Percentiles rank a stretch among this genome's conserved stretches.
These are phyloP conservation scores for Russula sp. DNA, from an alignment of 768 basidiomycete species.

Conservation along the genomic window DNA sequence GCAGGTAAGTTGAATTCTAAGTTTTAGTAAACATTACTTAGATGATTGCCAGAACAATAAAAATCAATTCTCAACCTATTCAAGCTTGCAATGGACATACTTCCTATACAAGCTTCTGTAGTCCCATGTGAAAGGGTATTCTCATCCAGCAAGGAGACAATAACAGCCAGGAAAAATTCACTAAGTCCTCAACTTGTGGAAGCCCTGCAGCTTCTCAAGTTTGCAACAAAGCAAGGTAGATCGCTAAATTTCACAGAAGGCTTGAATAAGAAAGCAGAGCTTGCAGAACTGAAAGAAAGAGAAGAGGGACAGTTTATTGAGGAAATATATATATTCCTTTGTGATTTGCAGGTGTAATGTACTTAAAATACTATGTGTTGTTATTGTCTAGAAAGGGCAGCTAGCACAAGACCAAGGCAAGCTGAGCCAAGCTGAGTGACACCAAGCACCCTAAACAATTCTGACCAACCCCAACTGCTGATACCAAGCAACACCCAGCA, in stretches of 20 bases:
- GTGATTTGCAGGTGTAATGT: not conserved
- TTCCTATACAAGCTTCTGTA: not conserved
- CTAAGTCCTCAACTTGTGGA: not conserved
- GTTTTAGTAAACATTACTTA: no score
- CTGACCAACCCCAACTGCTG: no score
- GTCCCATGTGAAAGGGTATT: not conserved
- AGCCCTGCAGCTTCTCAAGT: not conserved
- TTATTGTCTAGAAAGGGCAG: no score
- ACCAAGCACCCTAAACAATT: no score
- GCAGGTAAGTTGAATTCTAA: no score
- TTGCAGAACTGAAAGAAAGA: not conserved
- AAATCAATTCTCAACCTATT: not conserved
- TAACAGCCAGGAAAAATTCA: not conserved
- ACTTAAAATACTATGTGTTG: no score
- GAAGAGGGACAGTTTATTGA: not conserved
- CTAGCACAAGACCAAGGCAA: no score
- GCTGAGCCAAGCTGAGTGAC: no score
- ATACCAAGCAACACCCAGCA: no score
- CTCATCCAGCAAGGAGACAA: not conserved
- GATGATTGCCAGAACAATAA: not conserved
- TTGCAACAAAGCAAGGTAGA: not conserved
- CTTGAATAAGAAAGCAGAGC: not conserved
- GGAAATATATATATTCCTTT: not conserved
- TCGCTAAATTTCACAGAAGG: not conserved
- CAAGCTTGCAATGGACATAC: not conserved